phyloP scores from a whole-genome alignment of 192 early-diverging fungal species.

The Diversispora epigaea region DNA sequence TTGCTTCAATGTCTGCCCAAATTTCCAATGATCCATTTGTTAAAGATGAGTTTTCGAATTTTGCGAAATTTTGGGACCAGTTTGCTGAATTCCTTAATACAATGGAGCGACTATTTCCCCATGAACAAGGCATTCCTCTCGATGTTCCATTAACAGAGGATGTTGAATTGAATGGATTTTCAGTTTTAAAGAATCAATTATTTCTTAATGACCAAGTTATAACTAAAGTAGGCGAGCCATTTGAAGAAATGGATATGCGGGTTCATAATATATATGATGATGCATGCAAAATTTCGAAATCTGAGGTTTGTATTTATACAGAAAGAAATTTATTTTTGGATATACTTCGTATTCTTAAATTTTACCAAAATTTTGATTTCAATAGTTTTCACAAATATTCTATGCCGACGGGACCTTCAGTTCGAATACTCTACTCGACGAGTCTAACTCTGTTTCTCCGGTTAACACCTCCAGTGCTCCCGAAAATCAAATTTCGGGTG shows the following conservation, averaged over 20 bases:
- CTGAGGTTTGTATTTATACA: not conserved
- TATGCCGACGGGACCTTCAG: conserved; percentile 16
- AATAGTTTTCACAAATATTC: conserved; percentile 23
- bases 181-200: conserved; percentile 37
- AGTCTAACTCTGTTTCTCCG: conserved; percentile 1
- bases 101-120: conserved; percentile 22
- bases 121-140: conserved; percentile 28
- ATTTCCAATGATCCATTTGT: conserved; percentile 23
- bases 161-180: conserved; percentile 45
- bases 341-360: not conserved
- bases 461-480: not conserved
- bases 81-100: conserved; percentile 25
- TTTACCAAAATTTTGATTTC: not conserved
- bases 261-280: conserved; percentile 29
- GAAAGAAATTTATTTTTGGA: not conserved
- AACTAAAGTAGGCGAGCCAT: conserved; percentile 10
- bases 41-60: not conserved
- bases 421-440: not conserved
- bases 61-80: conserved; percentile 28
- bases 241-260: conserved; percentile 34
- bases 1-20: not conserved
- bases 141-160: conserved; percentile 41
- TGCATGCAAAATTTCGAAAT: conserved; percentile 23
- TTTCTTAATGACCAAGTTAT: conserved; percentile 3
- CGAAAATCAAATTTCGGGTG: not conserved